Evolutionary conservation across 495 filamentous ascomycete genomes (phyloP).

Genomic region (Oidiodendron maius): DNA sequence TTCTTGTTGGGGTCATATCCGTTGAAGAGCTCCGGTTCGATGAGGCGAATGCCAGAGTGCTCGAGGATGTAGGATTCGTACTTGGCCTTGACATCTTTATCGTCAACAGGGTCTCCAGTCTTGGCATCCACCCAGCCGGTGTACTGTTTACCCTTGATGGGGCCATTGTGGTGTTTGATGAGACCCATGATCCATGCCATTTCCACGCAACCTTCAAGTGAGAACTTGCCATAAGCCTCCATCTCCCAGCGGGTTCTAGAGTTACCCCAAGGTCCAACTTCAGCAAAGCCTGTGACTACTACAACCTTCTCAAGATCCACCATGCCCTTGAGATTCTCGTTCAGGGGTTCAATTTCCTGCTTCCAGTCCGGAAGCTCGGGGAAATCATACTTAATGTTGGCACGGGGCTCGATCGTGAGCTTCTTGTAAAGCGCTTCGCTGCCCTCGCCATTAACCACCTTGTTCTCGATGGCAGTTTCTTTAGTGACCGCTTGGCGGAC

Average conservation of each 20-base stretch:
- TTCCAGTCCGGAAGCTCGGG: conserved; percentile 87
- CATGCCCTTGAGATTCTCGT: conserved; percentile 87
- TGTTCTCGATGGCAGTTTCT: conserved; percentile 95
- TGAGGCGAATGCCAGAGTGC: conserved; percentile 94
- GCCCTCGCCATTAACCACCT: conserved; percentile 90
- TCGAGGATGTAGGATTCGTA: conserved; percentile 96
- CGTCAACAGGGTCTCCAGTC: conserved; percentile 89
- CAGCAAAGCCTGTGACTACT: conserved; percentile 93
- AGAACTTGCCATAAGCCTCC: conserved; percentile 95
- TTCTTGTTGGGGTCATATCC: conserved; percentile 99
- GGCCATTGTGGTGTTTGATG: conserved; percentile 98
- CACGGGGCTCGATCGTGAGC: conserved; percentile 84
- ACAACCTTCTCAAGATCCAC: conserved; percentile 97
- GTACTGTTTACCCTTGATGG: conserved; percentile 93
- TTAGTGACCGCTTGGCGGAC: conserved; percentile 89
- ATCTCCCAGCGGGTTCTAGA: conserved; percentile 98
- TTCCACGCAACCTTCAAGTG: conserved; percentile 94
- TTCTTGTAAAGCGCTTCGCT: conserved; percentile 92
- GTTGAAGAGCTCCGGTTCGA: conserved; percentile 94
- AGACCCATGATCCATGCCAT: conserved; percentile 99
- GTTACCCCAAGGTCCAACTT: conserved; percentile 98
- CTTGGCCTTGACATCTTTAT: conserved; percentile 94
- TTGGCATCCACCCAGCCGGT: conserved; percentile 97
- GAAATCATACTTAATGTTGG: conserved; percentile 97
- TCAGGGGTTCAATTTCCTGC: conserved; percentile 80